Conservation (phyloP, 2,329 filamentous ascomycete species). For the Dryadomyces quercivorus region DNA sequence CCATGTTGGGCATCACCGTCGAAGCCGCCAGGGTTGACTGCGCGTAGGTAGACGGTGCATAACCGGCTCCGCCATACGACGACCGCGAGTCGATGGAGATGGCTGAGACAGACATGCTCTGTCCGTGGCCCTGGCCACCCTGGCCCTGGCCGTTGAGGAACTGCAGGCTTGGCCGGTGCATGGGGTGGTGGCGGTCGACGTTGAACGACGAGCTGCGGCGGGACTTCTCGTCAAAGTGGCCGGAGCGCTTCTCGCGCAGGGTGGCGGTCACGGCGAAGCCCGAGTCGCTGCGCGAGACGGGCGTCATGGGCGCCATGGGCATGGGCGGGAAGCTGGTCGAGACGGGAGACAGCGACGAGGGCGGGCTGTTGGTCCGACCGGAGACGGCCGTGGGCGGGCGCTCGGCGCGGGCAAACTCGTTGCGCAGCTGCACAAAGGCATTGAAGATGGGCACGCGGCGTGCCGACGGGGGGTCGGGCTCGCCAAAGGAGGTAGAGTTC, state of each 20-base stretch:
- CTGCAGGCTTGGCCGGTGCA: conserved; percentile 60
- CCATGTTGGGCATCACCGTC: conserved; percentile 76
- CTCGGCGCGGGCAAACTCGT: conserved; percentile 54
- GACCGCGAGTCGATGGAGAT: conserved; percentile 54
- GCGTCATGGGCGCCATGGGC: conserved; percentile 65
- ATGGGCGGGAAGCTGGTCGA: conserved; percentile 67
- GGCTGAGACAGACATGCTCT: conserved; percentile 46
- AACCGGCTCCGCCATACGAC: conserved; percentile 45
- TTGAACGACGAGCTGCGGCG: conserved; percentile 89
- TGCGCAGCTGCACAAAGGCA: conserved; percentile 68
- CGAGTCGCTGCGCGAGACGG: conserved; percentile 81
- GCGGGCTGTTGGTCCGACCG: conserved; percentile 43
- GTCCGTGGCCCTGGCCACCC: conserved; percentile 30
- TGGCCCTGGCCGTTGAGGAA: conserved; percentile 50
- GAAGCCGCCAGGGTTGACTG: conserved; percentile 77
- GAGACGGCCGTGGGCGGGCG: conserved; percentile 66
- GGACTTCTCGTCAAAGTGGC: conserved; percentile 74
- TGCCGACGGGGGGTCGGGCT: conserved; percentile 40
- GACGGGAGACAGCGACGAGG: conserved; percentile 59
- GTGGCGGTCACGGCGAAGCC: conserved; percentile 79
- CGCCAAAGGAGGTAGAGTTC: conserved; percentile 79
- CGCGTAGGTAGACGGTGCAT: conserved; percentile 74
- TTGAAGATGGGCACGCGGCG: conserved; percentile 69
- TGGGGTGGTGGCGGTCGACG: conserved; percentile 55
- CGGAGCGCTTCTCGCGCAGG: conserved; percentile 85